Evolutionary conservation across 75 land plant genomes (phyloP).

Genomic region (Pinus taeda): DNA sequence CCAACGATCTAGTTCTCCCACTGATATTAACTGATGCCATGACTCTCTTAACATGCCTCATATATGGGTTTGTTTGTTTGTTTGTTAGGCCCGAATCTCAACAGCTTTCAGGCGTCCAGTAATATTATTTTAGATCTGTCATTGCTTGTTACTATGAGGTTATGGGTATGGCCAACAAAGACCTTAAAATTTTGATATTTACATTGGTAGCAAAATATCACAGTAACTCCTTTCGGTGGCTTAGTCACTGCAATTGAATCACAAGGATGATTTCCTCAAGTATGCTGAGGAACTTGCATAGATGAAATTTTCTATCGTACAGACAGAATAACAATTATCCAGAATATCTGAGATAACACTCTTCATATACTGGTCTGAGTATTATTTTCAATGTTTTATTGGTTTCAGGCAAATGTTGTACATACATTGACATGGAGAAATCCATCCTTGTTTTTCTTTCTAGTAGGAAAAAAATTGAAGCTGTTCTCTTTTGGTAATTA

Average conservation of each 20-base stretch:
- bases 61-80: too few species aligned
- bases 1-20: background rate
- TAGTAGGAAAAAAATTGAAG: background rate
- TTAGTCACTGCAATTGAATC: background rate
- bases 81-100: too few species aligned
- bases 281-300: background rate
- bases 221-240: background rate
- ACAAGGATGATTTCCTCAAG: background rate
- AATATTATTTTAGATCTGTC: background rate
- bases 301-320: background rate
- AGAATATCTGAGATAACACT: background rate
- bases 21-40: background rate
- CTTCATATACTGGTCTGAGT: background rate
- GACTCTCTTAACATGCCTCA: too few species aligned
- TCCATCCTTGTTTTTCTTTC: background rate
- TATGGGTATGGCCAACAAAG: background rate
- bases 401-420: background rate
- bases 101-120: background rate
- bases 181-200: background rate
- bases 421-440: background rate
- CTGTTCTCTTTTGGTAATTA: background rate
- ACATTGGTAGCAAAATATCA: background rate
- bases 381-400: background rate
- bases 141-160: background rate
- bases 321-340: background rate